Evolutionary conservation across 305 asterid species (phyloP).

Genomic region (Fraxinus sp.): DNA sequence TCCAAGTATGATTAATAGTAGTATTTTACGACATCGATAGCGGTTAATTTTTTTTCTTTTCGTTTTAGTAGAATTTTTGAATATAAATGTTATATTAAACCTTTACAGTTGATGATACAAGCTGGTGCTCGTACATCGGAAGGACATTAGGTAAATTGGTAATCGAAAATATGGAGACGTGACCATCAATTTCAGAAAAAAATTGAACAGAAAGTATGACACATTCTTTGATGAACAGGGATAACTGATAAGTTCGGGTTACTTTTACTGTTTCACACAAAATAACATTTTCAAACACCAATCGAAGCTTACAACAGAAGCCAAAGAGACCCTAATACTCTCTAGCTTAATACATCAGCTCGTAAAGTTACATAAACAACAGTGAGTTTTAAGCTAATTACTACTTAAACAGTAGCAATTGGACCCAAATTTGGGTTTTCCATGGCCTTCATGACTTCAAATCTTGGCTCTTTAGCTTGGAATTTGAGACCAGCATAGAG

Average conservation of each 20-base stretch:
- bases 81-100: too few relatives aligned
- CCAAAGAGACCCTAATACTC: neutral
- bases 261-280: neutral
- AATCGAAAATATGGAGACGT: neutral
- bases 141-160: too few relatives aligned
- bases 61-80: too few relatives aligned
- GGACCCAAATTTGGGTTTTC: conserved; percentile 25
- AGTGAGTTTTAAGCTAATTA: neutral
- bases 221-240: neutral
- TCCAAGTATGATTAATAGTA: too few relatives aligned
- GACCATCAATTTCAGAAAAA: too few relatives aligned
- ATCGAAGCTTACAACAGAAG: neutral
- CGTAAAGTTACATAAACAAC: neutral
- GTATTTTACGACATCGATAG: too few relatives aligned
- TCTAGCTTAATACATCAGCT: neutral
- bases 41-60: too few relatives aligned
- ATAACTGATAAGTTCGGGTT: neutral
- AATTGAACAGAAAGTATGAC: neutral
- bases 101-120: too few relatives aligned
- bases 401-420: conserved; percentile 35
- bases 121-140: too few relatives aligned
- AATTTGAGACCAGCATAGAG: too few relatives aligned
- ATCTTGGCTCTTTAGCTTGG: too few relatives aligned
- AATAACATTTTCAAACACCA: neutral
- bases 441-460: too few relatives aligned